Evolutionary conservation across 148 eudicot genomes (phyloP), one percentile per base, ranked within the genome.

Genomic region (Chenopodium berlandieri): DNA sequence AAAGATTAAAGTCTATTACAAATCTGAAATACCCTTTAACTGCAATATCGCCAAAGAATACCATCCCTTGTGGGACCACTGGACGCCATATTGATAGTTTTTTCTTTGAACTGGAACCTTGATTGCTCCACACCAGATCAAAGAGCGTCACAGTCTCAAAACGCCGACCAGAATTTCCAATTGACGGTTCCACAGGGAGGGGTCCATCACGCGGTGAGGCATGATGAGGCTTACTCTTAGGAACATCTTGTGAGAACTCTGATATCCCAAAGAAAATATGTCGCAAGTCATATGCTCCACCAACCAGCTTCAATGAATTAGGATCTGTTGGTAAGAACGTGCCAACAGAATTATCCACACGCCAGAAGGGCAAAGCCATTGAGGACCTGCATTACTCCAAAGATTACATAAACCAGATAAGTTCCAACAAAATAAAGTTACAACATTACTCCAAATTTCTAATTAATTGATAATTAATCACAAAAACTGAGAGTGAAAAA

Each of bases 81-180:
- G 98, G 99, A 67, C 99, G 93, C 99, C 99, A 96, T 78, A 96
- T 88, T 48, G 99, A 96, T 74, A 92, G 70, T 86, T 88, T 89
- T 86, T 96, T 96, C 85, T 93, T 89, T 32, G 95, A 89, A 78
- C 80, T 86, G 75, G 93, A 92, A 80, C 91, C 92, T 85, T 96
- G 98, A 86, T 92, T 96, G 94, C 98, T 92, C 99, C 99, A 96
- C 31, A 96, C 90, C 83, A 90, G 81, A 82, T 63, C 88, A 81
- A 96, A 94, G 84, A 91, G 91, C 74, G 92, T 95, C 81, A 90
- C 95, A 79, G 92, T 88, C 80, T 90, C 91, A 71, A 87, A 88
- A 80, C 86, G 91, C 81, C 88, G 84, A 9, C 86, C 90, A 34
- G 92, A 89, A 79, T 87, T 86, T 81, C 86, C 78, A 77, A 81